A percentile compares a stretch with the other conserved stretches of the same genome.
Evolutionary conservation across 257 asterid species (phyloP).

Genomic region (Solanum chmielewskii): DNA sequence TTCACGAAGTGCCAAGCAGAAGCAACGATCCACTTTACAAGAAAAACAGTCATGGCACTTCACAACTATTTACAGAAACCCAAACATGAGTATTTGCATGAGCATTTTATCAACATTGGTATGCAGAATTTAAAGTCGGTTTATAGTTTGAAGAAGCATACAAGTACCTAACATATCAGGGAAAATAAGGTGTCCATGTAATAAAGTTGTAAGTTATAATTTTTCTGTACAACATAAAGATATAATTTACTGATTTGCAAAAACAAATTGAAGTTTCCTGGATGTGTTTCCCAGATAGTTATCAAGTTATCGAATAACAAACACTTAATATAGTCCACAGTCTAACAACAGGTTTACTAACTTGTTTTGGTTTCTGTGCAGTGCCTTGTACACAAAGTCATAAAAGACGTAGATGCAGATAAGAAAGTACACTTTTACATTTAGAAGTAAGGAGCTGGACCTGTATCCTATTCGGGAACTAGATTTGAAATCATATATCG

Average conservation of each 20-base stretch:
- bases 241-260: not conserved
- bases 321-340: not conserved
- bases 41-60: not conserved
- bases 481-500: constrained; percentile 92
- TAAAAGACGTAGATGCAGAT: not conserved
- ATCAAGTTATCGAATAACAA: not conserved
- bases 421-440: not conserved
- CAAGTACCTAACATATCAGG: not conserved
- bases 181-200: not conserved
- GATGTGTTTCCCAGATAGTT: not conserved
- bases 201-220: not conserved
- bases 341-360: not conserved
- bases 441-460: constrained; percentile 14
- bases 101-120: not conserved
- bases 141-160: not conserved
- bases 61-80: not conserved
- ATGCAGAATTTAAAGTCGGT: not conserved
- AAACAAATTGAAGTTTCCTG: not conserved
- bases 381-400: not conserved
- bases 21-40: not conserved
- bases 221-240: not conserved
- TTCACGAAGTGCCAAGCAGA: not conserved
- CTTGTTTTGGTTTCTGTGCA: not conserved
- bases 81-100: not conserved
- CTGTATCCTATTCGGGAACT: constrained; percentile 96